A percentile compares a stretch with the other conserved stretches of the same genome.
phyloP scores from a whole-genome alignment of 2,329 filamentous ascomycete genomes.

The Parafenestella ontariensis region DNA sequence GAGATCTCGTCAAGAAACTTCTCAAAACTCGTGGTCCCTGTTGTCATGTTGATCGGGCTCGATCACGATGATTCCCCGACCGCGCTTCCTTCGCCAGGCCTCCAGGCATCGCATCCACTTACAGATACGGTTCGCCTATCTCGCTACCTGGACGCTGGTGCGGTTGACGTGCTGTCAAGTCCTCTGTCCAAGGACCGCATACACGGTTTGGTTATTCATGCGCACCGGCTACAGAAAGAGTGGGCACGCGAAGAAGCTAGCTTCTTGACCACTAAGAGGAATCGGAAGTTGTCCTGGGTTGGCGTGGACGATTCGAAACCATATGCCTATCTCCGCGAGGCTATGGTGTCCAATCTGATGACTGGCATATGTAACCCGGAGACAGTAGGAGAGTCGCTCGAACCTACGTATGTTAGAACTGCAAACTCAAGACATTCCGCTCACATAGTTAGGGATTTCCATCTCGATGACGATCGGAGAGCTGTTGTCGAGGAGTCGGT shows the following conservation, averaged over 20 bases:
- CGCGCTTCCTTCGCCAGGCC: conserved; percentile 41
- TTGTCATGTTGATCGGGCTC: conserved; percentile 51
- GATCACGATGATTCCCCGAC: conserved; percentile 40
- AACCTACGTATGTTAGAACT: conserved; percentile 59
- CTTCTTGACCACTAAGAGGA: conserved; percentile 73
- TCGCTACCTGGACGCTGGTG: conserved; percentile 83
- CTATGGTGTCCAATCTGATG: conserved; percentile 93
- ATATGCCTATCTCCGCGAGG: conserved; percentile 87
- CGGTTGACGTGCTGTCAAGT: conserved; percentile 82
- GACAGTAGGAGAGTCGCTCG: conserved; percentile 67
- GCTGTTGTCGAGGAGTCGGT: conserved; percentile 71
- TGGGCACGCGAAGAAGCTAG: conserved; percentile 75
- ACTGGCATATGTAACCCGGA: conserved; percentile 81
- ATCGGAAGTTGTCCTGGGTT: conserved; percentile 89
- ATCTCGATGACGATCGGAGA: conserved; percentile 70
- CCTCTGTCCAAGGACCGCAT: conserved; percentile 78
- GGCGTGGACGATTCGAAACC: conserved; percentile 84
- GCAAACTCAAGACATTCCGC: conserved; percentile 5
- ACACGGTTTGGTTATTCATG: conserved; percentile 79
- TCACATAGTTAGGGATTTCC: conserved; percentile 62
- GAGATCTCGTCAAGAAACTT: conserved; percentile 51
- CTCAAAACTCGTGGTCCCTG: conserved; percentile 50
- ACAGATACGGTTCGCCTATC: conserved; percentile 64
- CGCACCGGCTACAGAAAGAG: conserved; percentile 81
- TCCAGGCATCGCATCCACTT: conserved; percentile 47